phyloP scores from a whole-genome alignment of 495 filamentous ascomycete genomes.

The Daldinia bambusicola region DNA sequence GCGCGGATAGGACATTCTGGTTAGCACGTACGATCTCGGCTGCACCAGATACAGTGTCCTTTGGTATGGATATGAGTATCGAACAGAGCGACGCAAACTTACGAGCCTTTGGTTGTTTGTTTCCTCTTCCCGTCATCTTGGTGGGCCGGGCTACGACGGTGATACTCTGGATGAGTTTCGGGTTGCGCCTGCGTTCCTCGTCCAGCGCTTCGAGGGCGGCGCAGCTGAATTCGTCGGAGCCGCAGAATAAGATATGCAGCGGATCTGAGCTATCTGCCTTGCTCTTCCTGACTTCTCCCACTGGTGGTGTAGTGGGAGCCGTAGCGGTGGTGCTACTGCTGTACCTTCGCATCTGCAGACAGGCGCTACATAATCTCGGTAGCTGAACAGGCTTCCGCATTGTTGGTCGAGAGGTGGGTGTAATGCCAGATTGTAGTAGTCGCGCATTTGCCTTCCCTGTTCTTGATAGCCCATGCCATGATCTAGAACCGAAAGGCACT shows the following conservation, averaged over 20 bases:
- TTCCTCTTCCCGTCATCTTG: conserved; percentile 77
- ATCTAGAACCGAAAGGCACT: background rate
- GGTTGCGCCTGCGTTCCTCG: conserved; percentile 63
- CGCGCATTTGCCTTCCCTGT: background rate
- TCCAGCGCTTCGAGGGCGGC: conserved; percentile 78
- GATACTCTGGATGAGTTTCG: conserved; percentile 75
- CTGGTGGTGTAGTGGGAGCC: background rate
- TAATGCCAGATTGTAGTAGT: background rate
- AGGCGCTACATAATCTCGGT: background rate
- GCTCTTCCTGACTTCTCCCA: background rate
- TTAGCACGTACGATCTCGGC: conserved; percentile 7
- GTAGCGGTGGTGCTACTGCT: background rate
- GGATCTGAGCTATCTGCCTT: conserved; percentile 57
- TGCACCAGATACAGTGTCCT: background rate
- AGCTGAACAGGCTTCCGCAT: background rate
- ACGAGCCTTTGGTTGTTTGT: conserved; percentile 77
- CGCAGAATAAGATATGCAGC: conserved; percentile 93
- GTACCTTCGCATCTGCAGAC: conserved; percentile 20
- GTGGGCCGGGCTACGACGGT: conserved; percentile 86
- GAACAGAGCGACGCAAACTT: conserved; percentile 11
- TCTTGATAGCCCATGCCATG: conserved; percentile 1
- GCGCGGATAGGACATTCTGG: conserved; percentile 5
- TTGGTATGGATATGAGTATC: background rate
- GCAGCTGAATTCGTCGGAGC: conserved; percentile 91
- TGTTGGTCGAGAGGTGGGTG: background rate